Conservation (phyloP, 75 land plant genomes). For the Cryptomeria japonica region DNA sequence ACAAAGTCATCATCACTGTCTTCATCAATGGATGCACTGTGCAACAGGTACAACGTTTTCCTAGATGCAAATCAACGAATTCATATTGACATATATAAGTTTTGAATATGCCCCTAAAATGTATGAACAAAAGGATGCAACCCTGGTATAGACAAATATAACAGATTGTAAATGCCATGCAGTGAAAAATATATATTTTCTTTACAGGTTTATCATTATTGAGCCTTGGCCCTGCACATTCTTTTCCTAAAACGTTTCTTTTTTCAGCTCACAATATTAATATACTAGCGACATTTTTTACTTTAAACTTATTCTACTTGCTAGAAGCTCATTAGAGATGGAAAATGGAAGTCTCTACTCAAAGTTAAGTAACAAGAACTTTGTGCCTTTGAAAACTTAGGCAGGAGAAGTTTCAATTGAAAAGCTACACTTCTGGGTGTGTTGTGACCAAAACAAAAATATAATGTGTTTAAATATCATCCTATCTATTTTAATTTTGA, state of each 20-base stretch:
- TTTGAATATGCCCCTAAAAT: neutral
- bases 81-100: neutral
- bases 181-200: neutral
- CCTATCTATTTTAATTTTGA: neutral
- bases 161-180: neutral
- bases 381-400: neutral
- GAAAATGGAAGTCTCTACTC: neutral
- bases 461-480: neutral
- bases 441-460: neutral
- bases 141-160: neutral
- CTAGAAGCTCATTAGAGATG: neutral
- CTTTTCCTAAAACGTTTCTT: neutral
- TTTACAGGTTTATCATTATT: neutral
- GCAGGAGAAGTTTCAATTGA: neutral
- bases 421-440: neutral
- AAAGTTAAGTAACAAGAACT: neutral
- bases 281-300: neutral
- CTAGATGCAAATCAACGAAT: neutral
- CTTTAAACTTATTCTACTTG: neutral
- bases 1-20: too few relatives aligned
- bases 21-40: neutral
- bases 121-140: neutral
- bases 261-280: neutral
- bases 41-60: neutral
- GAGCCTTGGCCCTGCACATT: neutral